These are phyloP conservation scores for Pythium brassicae DNA, from an alignment of 352 stramenopile genomes.

Conservation along the genomic window DNA sequence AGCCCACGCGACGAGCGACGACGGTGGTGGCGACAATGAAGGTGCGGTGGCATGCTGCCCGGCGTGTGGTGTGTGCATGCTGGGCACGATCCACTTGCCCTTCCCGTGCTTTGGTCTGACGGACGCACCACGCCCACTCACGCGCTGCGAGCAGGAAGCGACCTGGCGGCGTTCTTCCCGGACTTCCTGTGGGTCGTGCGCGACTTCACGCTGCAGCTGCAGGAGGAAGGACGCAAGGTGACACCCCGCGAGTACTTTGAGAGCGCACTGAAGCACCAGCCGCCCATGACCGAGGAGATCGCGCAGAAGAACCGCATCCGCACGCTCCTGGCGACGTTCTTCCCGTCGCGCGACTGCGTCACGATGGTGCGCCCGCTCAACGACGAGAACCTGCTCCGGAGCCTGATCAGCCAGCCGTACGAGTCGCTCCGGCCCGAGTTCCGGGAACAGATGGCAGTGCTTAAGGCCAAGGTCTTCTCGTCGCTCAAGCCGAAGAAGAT, in stretches of 20 bases:
- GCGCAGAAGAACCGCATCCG: slow-evolving; percentile 81
- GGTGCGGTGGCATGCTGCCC: too few species aligned
- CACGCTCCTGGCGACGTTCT: slow-evolving; percentile 72
- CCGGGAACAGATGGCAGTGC: slow-evolving; percentile 54
- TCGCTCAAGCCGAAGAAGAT: slow-evolving; percentile 82
- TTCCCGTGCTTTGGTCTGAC: too few species aligned
- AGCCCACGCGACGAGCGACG: slow-evolving; percentile 17
- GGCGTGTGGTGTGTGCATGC: too few species aligned
- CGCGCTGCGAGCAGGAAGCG: slow-evolving; percentile 16
- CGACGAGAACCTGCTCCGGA: slow-evolving; percentile 78
- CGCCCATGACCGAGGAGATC: slow-evolving; percentile 71
- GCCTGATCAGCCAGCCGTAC: slow-evolving; percentile 62
- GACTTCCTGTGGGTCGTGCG: slow-evolving; percentile 88
- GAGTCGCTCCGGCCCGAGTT: slow-evolving; percentile 84
- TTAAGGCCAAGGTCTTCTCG: slow-evolving; percentile 66
- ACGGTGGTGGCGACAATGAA: neutral
- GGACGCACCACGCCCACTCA: too few species aligned
- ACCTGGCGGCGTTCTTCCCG: slow-evolving; percentile 82
- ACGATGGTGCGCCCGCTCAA: slow-evolving; percentile 86
- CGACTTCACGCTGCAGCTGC: slow-evolving; percentile 86
- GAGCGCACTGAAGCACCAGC: slow-evolving; percentile 76
- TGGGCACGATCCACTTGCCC: too few species aligned
- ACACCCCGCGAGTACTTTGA: slow-evolving; percentile 87
- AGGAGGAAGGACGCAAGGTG: slow-evolving; percentile 84
- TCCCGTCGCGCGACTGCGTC: slow-evolving; percentile 82